phyloP scores from a whole-genome alignment of 177 flowering plant genomes.

The Telopea speciosissima region DNA sequence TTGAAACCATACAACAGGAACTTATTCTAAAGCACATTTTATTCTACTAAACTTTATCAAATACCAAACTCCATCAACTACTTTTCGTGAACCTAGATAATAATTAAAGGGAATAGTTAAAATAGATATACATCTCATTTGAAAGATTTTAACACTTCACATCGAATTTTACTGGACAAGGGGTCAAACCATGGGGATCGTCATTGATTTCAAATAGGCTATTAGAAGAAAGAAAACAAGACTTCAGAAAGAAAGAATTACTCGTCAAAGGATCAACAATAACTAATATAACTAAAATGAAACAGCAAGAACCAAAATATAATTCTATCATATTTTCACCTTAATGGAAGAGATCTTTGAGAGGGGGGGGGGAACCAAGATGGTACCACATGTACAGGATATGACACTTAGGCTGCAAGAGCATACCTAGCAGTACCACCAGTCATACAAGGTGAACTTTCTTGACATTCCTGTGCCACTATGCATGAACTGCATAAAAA shows the following conservation, averaged over 20 bases:
- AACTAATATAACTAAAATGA: too few relatives aligned
- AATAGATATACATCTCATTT: not conserved
- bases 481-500: slow-evolving; percentile 39
- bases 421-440: slow-evolving; percentile 26
- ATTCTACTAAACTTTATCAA: too few relatives aligned
- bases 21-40: not conserved
- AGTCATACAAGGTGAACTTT: slow-evolving; percentile 11
- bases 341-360: too few relatives aligned
- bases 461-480: slow-evolving; percentile 20
- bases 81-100: not conserved
- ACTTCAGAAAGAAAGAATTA: too few relatives aligned
- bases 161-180: not conserved
- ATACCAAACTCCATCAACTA: not conserved
- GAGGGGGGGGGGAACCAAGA: too few relatives aligned
- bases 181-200: not conserved
- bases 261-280: too few relatives aligned
- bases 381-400: not conserved
- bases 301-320: too few relatives aligned
- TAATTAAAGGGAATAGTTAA: too few relatives aligned
- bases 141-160: too few relatives aligned
- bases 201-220: not conserved
- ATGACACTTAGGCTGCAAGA: not conserved
- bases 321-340: too few relatives aligned
- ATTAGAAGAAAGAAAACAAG: too few relatives aligned
- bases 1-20: not conserved